These are phyloP conservation scores for Sclerotinia subarctica DNA, from an alignment of 2,329 filamentous ascomycete genomes.

Conservation along the genomic window DNA sequence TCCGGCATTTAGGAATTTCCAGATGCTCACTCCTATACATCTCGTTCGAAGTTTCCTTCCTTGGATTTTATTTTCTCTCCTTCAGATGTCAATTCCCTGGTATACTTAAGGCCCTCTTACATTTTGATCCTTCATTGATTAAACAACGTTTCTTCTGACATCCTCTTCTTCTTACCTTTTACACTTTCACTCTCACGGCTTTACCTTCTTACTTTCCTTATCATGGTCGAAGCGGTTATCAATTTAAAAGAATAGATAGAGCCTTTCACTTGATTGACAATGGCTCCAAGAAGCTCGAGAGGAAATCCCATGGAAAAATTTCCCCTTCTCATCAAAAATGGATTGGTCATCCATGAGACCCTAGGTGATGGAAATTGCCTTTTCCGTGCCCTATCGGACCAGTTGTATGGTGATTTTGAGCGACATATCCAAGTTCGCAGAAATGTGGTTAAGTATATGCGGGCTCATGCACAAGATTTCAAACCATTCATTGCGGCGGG, in stretches of 20 bases:
- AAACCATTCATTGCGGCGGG: conserved; percentile 60
- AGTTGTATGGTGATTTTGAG: conserved; percentile 60
- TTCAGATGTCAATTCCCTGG: too few species aligned
- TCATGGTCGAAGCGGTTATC: too few species aligned
- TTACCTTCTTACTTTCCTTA: too few species aligned
- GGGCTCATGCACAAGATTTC: conserved; percentile 57
- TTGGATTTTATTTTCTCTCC: too few species aligned
- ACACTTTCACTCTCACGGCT: too few species aligned
- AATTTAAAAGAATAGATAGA: too few species aligned
- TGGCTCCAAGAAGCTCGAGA: neutral
- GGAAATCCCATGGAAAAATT: conserved; percentile 43
- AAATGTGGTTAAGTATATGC: conserved; percentile 60
- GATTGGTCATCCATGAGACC: conserved; percentile 57
- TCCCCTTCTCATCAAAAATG: conserved; percentile 53
- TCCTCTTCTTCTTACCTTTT: neutral
- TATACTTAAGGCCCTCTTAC: too few species aligned
- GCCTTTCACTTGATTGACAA: too few species aligned
- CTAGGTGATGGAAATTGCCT: conserved; percentile 67
- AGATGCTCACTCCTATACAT: too few species aligned
- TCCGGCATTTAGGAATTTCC: too few species aligned
- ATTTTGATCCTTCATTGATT: too few species aligned
- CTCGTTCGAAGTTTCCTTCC: too few species aligned
- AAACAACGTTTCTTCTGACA: neutral
- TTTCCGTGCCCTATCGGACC: conserved; percentile 65
- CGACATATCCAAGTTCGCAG: conserved; percentile 57